Evolutionary conservation across 139 green algal species (phyloP).

Genomic region (Micractinium sp.): DNA sequence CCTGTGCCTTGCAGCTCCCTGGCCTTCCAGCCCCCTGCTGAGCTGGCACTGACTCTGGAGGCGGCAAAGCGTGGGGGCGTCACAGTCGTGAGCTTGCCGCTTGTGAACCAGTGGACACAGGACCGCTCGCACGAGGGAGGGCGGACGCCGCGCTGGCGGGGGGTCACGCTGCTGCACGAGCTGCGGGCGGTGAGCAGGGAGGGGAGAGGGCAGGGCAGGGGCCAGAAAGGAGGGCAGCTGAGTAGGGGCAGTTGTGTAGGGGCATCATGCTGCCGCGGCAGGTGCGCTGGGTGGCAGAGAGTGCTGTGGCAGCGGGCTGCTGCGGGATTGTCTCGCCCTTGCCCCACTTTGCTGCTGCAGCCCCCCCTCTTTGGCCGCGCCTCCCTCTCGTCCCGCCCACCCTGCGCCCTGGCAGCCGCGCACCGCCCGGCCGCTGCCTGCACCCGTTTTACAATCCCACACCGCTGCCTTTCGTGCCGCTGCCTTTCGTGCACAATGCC

Average conservation of each 20-base stretch:
- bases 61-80: constrained; percentile 50
- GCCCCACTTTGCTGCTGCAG: too few species aligned
- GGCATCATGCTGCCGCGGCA: too few species aligned
- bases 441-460: too few species aligned
- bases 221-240: too few species aligned
- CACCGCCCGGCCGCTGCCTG: too few species aligned
- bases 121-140: constrained; percentile 46
- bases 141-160: constrained; percentile 69
- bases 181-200: constrained; percentile 25
- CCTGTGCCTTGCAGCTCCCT: constrained; percentile 58
- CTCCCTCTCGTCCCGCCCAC: too few species aligned
- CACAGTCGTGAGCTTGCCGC: constrained; percentile 70
- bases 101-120: constrained; percentile 81
- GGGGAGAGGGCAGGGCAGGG: too few species aligned
- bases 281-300: too few species aligned
- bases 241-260: too few species aligned
- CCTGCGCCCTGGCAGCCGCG: not conserved
- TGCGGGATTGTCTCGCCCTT: too few species aligned
- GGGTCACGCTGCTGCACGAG: constrained; percentile 72
- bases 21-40: constrained; percentile 50
- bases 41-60: constrained; percentile 55
- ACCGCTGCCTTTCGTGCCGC: not conserved
- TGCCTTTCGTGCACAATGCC: not conserved
- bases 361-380: too few species aligned
- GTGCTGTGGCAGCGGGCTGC: too few species aligned